phyloP scores from a whole-genome alignment of 306 rosid species.

The Myrica gale region DNA sequence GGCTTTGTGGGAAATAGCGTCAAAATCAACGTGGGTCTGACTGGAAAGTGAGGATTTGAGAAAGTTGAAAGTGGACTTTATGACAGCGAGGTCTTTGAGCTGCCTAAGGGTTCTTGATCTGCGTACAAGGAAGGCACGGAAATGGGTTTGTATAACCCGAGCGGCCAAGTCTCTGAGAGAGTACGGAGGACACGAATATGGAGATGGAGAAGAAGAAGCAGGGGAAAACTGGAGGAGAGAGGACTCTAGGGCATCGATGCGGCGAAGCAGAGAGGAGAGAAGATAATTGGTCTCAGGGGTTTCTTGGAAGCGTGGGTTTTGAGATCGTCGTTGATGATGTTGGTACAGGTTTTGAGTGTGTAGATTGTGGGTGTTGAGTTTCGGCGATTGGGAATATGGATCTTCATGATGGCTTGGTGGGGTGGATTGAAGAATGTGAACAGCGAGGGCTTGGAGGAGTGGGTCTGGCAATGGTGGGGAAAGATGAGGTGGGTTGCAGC shows the following conservation, averaged over 20 bases:
- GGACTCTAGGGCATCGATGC: conserved; percentile 87
- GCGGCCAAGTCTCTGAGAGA: conserved; percentile 75
- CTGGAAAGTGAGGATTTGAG: conserved; percentile 54
- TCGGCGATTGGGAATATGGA: conserved; percentile 22
- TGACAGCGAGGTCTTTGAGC: conserved; percentile 71
- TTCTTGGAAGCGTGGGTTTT: conserved; percentile 23
- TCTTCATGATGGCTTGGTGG: conserved; percentile 20
- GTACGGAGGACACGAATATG: conserved; percentile 12
- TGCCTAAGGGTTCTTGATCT: conserved; percentile 77
- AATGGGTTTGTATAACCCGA: conserved; percentile 71
- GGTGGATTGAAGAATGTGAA: conserved; percentile 43
- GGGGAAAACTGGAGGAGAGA: conserved; percentile 43
- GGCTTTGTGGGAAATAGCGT: conserved; percentile 49
- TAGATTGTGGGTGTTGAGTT: conserved; percentile 22
- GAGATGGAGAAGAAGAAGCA: neutral
- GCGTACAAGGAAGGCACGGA: conserved; percentile 81
- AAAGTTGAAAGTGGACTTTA: conserved; percentile 57
- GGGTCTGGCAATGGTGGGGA: conserved; percentile 43
- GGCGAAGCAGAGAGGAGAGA: conserved; percentile 55
- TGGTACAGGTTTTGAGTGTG: conserved; percentile 24
- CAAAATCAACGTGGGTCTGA: conserved; percentile 42
- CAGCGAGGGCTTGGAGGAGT: conserved; percentile 50
- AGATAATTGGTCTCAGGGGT: conserved; percentile 21
- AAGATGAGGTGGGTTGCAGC: conserved; percentile 31
- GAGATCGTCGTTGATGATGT: conserved; percentile 7